Percentiles rank a stretch among this genome's conserved stretches.
These are phyloP conservation scores for Oenanthe javanica DNA, from an alignment of 140 eudicot genomes.

Conservation along the genomic window DNA sequence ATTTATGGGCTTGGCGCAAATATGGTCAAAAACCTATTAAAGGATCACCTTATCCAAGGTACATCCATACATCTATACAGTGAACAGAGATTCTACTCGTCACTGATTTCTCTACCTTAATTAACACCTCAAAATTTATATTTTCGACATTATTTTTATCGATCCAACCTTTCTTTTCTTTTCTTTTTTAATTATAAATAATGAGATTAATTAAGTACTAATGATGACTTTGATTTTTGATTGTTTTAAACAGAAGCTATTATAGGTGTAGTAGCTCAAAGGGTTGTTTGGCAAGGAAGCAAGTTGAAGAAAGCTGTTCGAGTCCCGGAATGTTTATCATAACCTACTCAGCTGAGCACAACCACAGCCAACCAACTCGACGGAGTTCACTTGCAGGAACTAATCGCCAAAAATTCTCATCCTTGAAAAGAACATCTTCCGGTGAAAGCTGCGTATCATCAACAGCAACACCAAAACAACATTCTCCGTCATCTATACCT, in stretches of 20 bases:
- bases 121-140: too few relatives aligned
- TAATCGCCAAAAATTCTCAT: constrained; percentile 41
- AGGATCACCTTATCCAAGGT: constrained; percentile 98
- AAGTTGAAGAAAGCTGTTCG: constrained; percentile 76
- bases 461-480: constrained; percentile 19
- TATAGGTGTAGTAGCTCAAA: constrained; percentile 88
- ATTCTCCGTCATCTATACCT: constrained; percentile 1
- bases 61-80: not conserved
- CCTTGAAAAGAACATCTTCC: constrained; percentile 29
- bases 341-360: constrained; percentile 82
- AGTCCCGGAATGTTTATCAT: constrained; percentile 69
- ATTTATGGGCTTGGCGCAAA: constrained; percentile 99
- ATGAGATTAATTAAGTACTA: not conserved
- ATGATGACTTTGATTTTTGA: not conserved
- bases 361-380: constrained; percentile 81
- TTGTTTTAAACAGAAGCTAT: constrained; percentile 52
- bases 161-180: too few relatives aligned
- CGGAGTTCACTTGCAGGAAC: constrained; percentile 84
- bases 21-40: constrained; percentile 98
- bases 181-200: too few relatives aligned
- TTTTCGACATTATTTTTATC: too few relatives aligned
- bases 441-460: constrained; percentile 19
- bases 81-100: too few relatives aligned
- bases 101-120: too few relatives aligned
- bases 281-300: constrained; percentile 85